Percentiles rank a stretch among this genome's conserved stretches.
Conservation (phyloP, 129 eudicot species). For the Flaveria robusta region DNA sequence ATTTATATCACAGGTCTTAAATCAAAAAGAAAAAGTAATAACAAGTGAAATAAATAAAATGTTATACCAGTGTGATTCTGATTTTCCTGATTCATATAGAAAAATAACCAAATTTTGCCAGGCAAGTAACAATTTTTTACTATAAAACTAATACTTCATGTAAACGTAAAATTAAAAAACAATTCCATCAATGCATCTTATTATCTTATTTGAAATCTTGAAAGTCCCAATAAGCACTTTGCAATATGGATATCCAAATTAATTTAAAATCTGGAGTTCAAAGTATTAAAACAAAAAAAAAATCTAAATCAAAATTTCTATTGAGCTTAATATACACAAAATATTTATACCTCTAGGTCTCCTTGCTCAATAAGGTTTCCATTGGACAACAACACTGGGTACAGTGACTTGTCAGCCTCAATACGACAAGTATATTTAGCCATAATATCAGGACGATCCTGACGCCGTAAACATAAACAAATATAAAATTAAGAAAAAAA, state of each 20-base stretch:
- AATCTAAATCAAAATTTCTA: neutral
- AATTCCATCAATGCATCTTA: neutral
- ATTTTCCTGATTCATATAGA: neutral
- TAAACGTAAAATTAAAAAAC: neutral
- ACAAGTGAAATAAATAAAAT: neutral
- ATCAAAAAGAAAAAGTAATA: neutral
- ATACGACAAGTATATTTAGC: constrained; percentile 93
- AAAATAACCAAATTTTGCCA: neutral
- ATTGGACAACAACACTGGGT: constrained; percentile 84
- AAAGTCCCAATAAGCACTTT: neutral
- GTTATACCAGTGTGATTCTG: neutral
- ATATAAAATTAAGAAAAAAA: neutral
- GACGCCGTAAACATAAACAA: neutral
- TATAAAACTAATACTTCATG: neutral
- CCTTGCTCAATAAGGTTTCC: constrained; percentile 96
- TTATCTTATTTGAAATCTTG: constrained; percentile 9
- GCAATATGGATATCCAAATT: neutral
- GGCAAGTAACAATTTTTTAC: neutral
- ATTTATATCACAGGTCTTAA: neutral
- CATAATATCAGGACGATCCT: constrained; percentile 99
- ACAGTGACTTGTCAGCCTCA: constrained; percentile 87
- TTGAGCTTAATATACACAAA: neutral
- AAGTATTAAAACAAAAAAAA: neutral
- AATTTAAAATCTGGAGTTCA: neutral
- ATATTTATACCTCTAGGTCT: constrained; percentile 68